phyloP scores from a whole-genome alignment of 495 filamentous ascomycete species.

The Achaetomiella virescens region DNA sequence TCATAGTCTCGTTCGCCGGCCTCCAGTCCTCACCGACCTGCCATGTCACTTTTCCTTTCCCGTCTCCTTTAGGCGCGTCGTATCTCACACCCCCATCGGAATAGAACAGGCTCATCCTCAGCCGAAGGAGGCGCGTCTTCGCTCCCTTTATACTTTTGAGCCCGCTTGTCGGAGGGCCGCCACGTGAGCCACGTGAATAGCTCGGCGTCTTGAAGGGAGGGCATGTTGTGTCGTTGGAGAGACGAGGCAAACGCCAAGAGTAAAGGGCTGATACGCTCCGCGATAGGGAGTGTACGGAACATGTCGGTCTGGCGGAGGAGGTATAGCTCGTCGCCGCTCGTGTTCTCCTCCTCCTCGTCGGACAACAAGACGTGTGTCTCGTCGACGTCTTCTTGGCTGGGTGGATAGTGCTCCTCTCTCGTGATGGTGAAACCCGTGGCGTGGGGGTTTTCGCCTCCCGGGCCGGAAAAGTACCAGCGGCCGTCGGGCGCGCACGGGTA shows the following conservation, averaged over 20 bases:
- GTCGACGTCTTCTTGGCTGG: constrained; percentile 20
- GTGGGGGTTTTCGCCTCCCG: constrained; percentile 23
- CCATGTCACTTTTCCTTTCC: constrained; percentile 3
- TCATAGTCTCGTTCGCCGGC: not conserved
- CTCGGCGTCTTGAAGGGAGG: not conserved
- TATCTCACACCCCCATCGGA: constrained; percentile 5
- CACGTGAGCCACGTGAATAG: not conserved
- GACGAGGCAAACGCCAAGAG: constrained; percentile 20
- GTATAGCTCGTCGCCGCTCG: not conserved
- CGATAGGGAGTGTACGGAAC: constrained; percentile 24
- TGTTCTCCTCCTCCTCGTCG: constrained; percentile 22
- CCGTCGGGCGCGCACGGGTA: constrained; percentile 28
- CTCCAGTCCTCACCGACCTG: not conserved
- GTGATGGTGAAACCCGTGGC: constrained; percentile 25
- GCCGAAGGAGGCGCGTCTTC: not conserved
- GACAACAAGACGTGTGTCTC: constrained; percentile 18
- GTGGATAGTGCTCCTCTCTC: constrained; percentile 28
- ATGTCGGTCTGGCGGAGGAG: constrained; percentile 19
- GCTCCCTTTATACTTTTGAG: not conserved
- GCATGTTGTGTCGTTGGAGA: constrained; percentile 2
- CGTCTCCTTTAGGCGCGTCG: constrained; percentile 1
- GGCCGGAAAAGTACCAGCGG: constrained; percentile 29
- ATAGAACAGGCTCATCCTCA: not conserved
- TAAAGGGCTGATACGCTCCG: constrained; percentile 22
- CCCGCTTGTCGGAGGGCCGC: not conserved